phyloP scores from a whole-genome alignment of 306 rosid genomes.

The Vigna angularis region DNA sequence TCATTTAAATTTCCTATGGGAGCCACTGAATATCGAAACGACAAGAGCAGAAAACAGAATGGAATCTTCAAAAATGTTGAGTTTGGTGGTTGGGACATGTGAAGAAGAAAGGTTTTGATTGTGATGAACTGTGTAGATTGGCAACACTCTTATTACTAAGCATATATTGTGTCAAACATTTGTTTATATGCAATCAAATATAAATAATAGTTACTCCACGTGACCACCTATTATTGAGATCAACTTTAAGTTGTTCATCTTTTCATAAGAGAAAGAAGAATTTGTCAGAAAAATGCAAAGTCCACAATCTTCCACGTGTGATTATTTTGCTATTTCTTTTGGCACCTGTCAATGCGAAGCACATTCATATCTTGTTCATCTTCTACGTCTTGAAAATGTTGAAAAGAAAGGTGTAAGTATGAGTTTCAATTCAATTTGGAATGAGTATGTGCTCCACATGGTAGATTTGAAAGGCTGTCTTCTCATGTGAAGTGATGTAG shows the following conservation, averaged over 20 bases:
- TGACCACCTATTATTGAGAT: constrained; percentile 37
- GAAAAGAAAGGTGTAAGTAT: constrained; percentile 33
- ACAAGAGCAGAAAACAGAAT: background rate
- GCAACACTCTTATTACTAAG: background rate
- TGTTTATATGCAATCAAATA: background rate
- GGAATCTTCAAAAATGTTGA: constrained; percentile 24
- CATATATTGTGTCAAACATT: background rate
- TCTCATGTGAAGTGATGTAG: constrained; percentile 42
- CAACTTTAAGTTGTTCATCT: background rate
- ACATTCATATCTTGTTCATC: background rate
- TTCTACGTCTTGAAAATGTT: background rate
- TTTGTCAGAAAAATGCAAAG: constrained; percentile 32
- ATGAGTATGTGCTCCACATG: constrained; percentile 25
- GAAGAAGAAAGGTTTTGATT: constrained; percentile 48
- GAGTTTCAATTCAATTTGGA: background rate
- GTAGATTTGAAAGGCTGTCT: constrained; percentile 42
- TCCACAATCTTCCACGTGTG: constrained; percentile 26
- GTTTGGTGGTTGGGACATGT: constrained; percentile 46
- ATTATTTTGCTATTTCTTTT: too few relatives aligned
- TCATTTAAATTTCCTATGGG: background rate
- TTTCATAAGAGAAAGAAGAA: background rate
- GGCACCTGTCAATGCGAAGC: background rate
- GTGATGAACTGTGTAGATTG: constrained; percentile 55
- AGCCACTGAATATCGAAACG: background rate
- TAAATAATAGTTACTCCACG: constrained; percentile 43